Evolutionary conservation across 1,139 yeast genomes (phyloP).

Genomic region (Kodamaea alishanica): DNA sequence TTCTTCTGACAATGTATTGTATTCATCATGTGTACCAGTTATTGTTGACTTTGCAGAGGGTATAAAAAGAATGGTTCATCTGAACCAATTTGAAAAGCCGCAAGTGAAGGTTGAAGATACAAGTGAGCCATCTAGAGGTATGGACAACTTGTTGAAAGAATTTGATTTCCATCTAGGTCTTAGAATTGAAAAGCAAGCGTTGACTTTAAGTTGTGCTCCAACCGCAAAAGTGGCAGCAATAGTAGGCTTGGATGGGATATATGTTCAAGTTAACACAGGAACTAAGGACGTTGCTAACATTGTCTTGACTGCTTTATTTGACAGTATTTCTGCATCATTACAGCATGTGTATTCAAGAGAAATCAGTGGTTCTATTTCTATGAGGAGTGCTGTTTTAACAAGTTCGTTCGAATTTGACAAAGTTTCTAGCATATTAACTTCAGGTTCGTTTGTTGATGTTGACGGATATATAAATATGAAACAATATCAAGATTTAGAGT

Average conservation of each 20-base stretch:
- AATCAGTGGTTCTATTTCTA: slow-evolving; percentile 67
- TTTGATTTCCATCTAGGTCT: slow-evolving; percentile 65
- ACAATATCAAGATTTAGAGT: slow-evolving; percentile 80
- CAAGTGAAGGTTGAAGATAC: slow-evolving; percentile 8
- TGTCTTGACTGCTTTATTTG: slow-evolving; percentile 42
- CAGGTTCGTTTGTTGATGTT: slow-evolving; percentile 55
- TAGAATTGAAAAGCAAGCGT: slow-evolving; percentile 65
- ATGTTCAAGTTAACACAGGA: slow-evolving; percentile 55
- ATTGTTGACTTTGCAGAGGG: slow-evolving; percentile 55
- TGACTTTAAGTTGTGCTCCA: slow-evolving; percentile 86
- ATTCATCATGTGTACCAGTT: slow-evolving; percentile 78
- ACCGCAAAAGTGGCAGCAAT: slow-evolving; percentile 89
- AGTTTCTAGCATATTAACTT: slow-evolving; percentile 41
- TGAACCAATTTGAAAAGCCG: slow-evolving; percentile 7
- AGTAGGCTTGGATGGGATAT: slow-evolving; percentile 65
- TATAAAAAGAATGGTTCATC: slow-evolving; percentile 36
- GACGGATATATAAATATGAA: slow-evolving; percentile 68
- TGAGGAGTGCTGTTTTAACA: slow-evolving; percentile 49
- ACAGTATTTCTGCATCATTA: slow-evolving; percentile 60
- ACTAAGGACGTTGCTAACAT: slow-evolving; percentile 39
- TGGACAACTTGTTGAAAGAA: slow-evolving; percentile 41
- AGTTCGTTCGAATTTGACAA: slow-evolving; percentile 34
- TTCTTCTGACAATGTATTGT: slow-evolving; percentile 69
- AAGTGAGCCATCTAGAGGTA: slow-evolving; percentile 16
- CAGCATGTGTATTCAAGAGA: slow-evolving; percentile 92